Percentiles rank a stretch among this genome's conserved stretches.
Evolutionary conservation across 352 stramenopile species (phyloP).

Genomic region (Phytopythium mirpurense): DNA sequence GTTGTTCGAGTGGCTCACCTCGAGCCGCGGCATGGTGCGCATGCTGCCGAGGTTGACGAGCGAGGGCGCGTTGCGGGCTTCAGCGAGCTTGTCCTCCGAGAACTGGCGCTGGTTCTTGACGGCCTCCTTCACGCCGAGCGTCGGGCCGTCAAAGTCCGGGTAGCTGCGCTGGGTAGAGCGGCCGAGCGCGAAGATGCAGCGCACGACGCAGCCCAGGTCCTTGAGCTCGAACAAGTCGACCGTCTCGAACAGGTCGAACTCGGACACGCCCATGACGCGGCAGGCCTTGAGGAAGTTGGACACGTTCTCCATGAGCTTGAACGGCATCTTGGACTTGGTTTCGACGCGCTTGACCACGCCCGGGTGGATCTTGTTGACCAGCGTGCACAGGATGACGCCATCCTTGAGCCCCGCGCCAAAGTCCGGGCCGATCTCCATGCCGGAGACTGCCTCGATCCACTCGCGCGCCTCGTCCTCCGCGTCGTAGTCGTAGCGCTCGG

Average conservation of each 20-base stretch:
- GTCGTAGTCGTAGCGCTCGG: slow-evolving; percentile 87
- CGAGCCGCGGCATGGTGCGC: slow-evolving; percentile 58
- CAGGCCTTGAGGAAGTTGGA: slow-evolving; percentile 81
- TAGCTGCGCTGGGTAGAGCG: slow-evolving; percentile 74
- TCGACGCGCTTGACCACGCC: slow-evolving; percentile 64
- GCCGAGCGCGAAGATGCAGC: slow-evolving; percentile 71
- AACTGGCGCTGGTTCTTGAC: slow-evolving; percentile 73
- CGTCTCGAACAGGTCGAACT: slow-evolving; percentile 90
- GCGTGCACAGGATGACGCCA: slow-evolving; percentile 78
- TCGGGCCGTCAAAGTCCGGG: slow-evolving; percentile 62
- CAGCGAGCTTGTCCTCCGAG: slow-evolving; percentile 57
- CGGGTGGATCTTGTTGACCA: slow-evolving; percentile 79
- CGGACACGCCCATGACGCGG: slow-evolving; percentile 79
- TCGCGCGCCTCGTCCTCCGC: slow-evolving; percentile 79
- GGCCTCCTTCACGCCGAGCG: slow-evolving; percentile 79
- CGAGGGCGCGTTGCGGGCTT: slow-evolving; percentile 50
- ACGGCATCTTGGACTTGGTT: slow-evolving; percentile 85
- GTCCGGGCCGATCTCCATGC: slow-evolving; percentile 63
- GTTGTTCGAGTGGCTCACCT: slow-evolving; percentile 45
- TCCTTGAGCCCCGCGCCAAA: slow-evolving; percentile 79
- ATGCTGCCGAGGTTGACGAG: slow-evolving; percentile 70
- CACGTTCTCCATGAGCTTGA: slow-evolving; percentile 93
- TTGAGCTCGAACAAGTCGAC: slow-evolving; percentile 89
- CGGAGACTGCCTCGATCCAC: slow-evolving; percentile 84
- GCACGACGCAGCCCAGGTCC: slow-evolving; percentile 74